Evolutionary conservation across 208 protist species (phyloP).

Genomic region (Trichomonas tenax): DNA sequence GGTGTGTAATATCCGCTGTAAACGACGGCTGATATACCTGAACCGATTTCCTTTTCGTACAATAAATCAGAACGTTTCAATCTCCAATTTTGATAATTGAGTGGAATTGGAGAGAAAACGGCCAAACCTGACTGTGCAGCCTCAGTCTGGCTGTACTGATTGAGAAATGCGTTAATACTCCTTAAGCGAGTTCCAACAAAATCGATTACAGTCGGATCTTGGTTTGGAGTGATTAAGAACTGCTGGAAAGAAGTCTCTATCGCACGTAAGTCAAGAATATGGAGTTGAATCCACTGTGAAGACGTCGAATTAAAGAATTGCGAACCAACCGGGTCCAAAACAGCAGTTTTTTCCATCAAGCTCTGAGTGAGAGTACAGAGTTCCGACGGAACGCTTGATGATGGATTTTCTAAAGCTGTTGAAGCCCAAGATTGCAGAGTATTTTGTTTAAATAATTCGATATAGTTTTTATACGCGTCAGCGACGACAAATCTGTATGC

Average conservation of each 20-base stretch:
- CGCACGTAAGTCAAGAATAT: neutral
- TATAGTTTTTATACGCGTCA: neutral
- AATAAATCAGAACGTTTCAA: neutral
- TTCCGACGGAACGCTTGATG: neutral
- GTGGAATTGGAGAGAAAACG: neutral
- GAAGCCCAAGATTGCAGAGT: neutral
- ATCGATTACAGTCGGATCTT: neutral
- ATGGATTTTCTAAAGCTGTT: neutral
- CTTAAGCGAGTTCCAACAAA: neutral
- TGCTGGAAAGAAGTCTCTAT: neutral
- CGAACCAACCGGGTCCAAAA: neutral
- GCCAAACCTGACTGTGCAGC: neutral
- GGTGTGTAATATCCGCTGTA: neutral
- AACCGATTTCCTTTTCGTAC: neutral
- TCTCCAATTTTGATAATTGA: neutral
- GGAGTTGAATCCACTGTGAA: neutral
- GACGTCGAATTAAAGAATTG: neutral
- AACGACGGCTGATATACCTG: neutral
- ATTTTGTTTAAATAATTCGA: neutral
- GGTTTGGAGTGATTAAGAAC: neutral
- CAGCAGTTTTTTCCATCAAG: neutral
- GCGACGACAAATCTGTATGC: neutral
- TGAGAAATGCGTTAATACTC: neutral
- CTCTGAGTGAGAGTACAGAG: neutral
- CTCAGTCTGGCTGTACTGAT: neutral